Percentiles rank a stretch among this genome's conserved stretches.
These are phyloP conservation scores for Phaseolus coccineus DNA, from an alignment of 331 rosid species.

Conservation along the genomic window DNA sequence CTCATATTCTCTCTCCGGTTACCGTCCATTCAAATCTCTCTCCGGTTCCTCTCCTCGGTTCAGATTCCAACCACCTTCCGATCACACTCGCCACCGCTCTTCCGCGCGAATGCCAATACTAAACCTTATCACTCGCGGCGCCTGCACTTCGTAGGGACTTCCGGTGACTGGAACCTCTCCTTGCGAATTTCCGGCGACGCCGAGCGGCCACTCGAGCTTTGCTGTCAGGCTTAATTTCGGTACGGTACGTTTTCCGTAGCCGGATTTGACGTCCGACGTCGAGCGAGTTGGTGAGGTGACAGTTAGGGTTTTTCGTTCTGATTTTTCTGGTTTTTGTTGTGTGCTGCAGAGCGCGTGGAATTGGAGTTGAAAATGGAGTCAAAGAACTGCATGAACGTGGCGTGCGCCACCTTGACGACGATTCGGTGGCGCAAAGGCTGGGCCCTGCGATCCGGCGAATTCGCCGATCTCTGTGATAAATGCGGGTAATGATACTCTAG, in stretches of 20 bases:
- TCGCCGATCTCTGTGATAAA: constrained; percentile 86
- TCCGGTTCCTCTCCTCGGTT: not conserved
- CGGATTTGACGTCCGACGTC: constrained; percentile 23
- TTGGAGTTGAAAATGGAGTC: constrained; percentile 74
- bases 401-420: constrained; percentile 71
- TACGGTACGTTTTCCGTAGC: not conserved
- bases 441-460: constrained; percentile 94
- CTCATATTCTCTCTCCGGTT: constrained; percentile 42
- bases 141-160: not conserved
- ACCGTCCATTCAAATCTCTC: constrained; percentile 32
- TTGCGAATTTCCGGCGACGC: constrained; percentile 11
- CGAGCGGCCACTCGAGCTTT: constrained; percentile 36
- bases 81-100: not conserved
- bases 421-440: constrained; percentile 91
- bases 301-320: constrained; percentile 57
- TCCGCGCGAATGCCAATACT: constrained; percentile 39
- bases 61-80: not conserved
- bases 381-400: constrained; percentile 74
- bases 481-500: constrained; percentile 73
- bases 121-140: not conserved
- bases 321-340: not conserved
- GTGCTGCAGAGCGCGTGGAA: constrained; percentile 47
- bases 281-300: constrained; percentile 34
- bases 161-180: constrained; percentile 35
- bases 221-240: not conserved